These are phyloP conservation scores for Trapa bicornis DNA, from an alignment of 345 rosid species.

Conservation along the genomic window DNA sequence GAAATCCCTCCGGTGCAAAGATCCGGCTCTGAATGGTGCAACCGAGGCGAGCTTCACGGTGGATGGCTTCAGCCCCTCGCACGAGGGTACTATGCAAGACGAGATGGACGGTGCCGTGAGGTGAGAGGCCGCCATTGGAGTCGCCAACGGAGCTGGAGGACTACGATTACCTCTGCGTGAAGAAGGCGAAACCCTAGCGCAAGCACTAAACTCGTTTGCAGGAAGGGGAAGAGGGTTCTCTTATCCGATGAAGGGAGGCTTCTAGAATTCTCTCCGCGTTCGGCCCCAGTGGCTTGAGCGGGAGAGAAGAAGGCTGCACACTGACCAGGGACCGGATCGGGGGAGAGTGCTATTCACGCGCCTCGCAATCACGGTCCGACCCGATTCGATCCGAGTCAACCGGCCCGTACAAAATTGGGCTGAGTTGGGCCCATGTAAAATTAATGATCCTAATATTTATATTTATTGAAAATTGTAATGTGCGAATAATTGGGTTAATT, in stretches of 20 bases:
- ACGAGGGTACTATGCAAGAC: constrained; percentile 35
- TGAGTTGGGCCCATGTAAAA: too few species aligned
- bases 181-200: background rate
- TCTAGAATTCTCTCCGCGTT: background rate
- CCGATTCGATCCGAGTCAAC: too few species aligned
- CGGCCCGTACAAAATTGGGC: too few species aligned
- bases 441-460: too few species aligned
- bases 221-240: background rate
- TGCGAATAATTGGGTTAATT: too few species aligned
- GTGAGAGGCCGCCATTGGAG: constrained; percentile 51
- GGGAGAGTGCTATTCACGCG: too few species aligned
- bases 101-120: constrained; percentile 50
- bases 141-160: too few species aligned
- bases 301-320: background rate
- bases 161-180: too few species aligned
- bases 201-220: too few species aligned
- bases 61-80: constrained; percentile 55
- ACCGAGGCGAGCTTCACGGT: constrained; percentile 10
- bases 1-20: constrained; percentile 23
- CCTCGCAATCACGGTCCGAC: too few species aligned
- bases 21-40: constrained; percentile 22
- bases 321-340: background rate
- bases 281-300: background rate
- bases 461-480: too few species aligned
- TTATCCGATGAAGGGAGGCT: background rate